These are phyloP conservation scores for Phyllosticta paracitricarpa DNA, from an alignment of 2,329 filamentous ascomycete genomes.

Conservation along the genomic window DNA sequence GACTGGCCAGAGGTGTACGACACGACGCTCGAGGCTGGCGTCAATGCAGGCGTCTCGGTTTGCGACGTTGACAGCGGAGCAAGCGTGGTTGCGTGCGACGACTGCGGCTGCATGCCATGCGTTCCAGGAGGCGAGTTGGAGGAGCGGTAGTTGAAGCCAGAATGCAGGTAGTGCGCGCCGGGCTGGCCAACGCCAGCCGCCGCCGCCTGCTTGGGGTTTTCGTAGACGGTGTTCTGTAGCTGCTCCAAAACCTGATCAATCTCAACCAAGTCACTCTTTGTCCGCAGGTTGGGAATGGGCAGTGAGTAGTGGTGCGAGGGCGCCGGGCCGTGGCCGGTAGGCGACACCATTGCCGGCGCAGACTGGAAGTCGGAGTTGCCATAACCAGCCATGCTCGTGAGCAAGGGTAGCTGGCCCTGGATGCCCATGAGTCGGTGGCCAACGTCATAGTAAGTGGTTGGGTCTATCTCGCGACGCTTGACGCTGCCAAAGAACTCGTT, in stretches of 20 bases:
- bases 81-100: conserved; percentile 43
- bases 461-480: conserved; percentile 85
- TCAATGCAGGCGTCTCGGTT: conserved; percentile 62
- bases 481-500: conserved; percentile 89
- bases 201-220: conserved; percentile 75
- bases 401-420: conserved; percentile 49
- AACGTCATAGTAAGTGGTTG: conserved; percentile 80
- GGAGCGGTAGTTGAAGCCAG: conserved; percentile 41
- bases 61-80: conserved; percentile 33
- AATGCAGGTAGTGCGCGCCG: conserved; percentile 54
- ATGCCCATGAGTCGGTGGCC: conserved; percentile 79
- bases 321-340: conserved; percentile 41
- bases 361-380: conserved; percentile 42
- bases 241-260: conserved; percentile 93
- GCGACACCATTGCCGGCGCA: conserved; percentile 44
- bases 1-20: conserved; percentile 73
- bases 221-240: conserved; percentile 92
- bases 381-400: conserved; percentile 15
- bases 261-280: conserved; percentile 86
- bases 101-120: conserved; percentile 28
- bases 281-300: conserved; percentile 78
- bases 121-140: conserved; percentile 46
- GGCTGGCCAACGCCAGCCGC: conserved; percentile 68
- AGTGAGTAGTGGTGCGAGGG: conserved; percentile 74
- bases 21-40: conserved; percentile 63